phyloP scores from a whole-genome alignment of 106 monocot species.

The Acorus gramineus region DNA sequence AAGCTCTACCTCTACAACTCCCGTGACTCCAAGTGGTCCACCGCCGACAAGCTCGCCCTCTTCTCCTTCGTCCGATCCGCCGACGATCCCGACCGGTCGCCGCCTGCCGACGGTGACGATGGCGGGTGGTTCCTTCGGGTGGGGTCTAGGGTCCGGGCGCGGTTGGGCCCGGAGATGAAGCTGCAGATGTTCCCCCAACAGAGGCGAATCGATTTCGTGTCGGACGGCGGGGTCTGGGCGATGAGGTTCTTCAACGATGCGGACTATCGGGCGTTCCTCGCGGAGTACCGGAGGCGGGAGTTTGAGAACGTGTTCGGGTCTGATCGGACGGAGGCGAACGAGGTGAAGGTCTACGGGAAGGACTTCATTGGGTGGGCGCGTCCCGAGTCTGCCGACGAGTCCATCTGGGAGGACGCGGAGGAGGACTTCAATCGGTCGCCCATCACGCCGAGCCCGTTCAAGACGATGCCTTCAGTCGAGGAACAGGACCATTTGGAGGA shows the following conservation, averaged over 20 bases:
- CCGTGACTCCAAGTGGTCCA: too few species aligned
- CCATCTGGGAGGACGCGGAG: slow-evolving; percentile 81
- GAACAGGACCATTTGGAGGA: slow-evolving; percentile 42
- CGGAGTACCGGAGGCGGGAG: slow-evolving; percentile 50
- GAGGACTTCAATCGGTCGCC: slow-evolving; percentile 40
- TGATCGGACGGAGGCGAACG: slow-evolving; percentile 47
- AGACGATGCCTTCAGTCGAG: too few species aligned
- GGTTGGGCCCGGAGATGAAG: slow-evolving; percentile 56
- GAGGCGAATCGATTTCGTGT: slow-evolving; percentile 75
- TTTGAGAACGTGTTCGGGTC: slow-evolving; percentile 71
- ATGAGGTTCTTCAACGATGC: slow-evolving; percentile 42
- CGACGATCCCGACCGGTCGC: too few species aligned
- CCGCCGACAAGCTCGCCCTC: too few species aligned
- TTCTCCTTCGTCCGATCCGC: too few species aligned
- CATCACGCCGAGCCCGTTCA: neutral
- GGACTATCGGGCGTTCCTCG: slow-evolving; percentile 33
- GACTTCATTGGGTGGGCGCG: slow-evolving; percentile 89
- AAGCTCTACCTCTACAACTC: too few species aligned
- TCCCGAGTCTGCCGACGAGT: slow-evolving; percentile 67
- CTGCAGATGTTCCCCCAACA: slow-evolving; percentile 72
- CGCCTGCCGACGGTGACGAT: neutral
- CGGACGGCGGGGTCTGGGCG: slow-evolving; percentile 79
- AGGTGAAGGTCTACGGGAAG: slow-evolving; percentile 65
- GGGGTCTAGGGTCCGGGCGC: slow-evolving; percentile 49
- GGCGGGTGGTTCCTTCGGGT: slow-evolving; percentile 19